phyloP scores from a whole-genome alignment of 192 early-diverging fungal species.

The Lobosporangium transversale region DNA sequence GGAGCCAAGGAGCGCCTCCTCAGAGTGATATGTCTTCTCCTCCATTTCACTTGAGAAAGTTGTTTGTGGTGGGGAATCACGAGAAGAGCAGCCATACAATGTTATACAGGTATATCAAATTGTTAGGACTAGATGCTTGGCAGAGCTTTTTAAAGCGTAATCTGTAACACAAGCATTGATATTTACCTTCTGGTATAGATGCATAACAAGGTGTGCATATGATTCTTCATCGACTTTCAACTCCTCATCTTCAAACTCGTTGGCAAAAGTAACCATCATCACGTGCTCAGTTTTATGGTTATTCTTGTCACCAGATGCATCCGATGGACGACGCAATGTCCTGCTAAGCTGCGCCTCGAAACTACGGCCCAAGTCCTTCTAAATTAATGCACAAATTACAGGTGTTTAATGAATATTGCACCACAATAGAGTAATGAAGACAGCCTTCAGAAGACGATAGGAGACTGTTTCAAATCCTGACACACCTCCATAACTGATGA shows the following conservation, averaged over 20 bases:
- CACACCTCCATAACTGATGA: no score
- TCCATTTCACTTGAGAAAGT: not conserved
- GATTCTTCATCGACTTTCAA: conserved; percentile 1
- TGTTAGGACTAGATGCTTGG: not conserved
- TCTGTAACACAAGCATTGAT: not conserved
- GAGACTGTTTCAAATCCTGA: no score
- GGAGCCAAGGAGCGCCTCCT: not conserved
- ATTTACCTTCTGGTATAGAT: not conserved
- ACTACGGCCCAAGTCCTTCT: no score
- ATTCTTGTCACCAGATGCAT: no score
- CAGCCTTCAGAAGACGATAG: no score
- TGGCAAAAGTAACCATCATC: no score
- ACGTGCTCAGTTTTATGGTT: no score
- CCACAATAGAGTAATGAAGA: no score
- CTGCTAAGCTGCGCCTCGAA: no score
- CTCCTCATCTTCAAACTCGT: not conserved
- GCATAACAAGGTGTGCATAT: conserved; percentile 1
- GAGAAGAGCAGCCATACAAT: not conserved
- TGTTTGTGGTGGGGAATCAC: not conserved
- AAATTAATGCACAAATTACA: no score
- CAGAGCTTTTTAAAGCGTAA: not conserved
- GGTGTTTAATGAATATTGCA: no score
- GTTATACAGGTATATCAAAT: conserved; percentile 1
- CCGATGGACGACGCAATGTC: no score
- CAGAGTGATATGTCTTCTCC: conserved; percentile 2